Conservation (phyloP, 306 rosid species). For the Quercus robur region DNA sequence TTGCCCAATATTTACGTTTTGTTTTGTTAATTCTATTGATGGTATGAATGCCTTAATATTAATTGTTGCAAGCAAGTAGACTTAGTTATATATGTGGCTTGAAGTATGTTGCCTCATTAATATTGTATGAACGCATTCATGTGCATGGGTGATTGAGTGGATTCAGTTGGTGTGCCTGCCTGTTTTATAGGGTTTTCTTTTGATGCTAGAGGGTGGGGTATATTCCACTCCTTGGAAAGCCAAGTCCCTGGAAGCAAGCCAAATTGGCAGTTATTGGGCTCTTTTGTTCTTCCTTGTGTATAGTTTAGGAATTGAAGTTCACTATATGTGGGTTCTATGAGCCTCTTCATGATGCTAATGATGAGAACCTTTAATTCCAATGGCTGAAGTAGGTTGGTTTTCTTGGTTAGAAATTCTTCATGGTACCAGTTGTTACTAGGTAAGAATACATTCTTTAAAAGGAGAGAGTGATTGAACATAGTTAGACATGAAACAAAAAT, state of each 20-base stretch:
- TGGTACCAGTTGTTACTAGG: neutral
- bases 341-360: neutral
- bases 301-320: neutral
- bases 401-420: neutral
- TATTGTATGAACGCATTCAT: neutral
- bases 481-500: no score
- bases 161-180: neutral
- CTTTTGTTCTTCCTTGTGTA: neutral
- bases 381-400: slow-evolving; percentile 11
- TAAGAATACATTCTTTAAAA: neutral
- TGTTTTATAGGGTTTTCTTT: neutral
- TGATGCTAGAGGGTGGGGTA: neutral
- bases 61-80: neutral
- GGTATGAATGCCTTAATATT: neutral
- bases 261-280: slow-evolving; percentile 1
- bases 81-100: neutral
- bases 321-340: neutral
- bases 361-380: neutral
- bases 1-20: neutral
- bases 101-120: no score
- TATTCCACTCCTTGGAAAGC: neutral
- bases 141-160: neutral
- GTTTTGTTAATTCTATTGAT: neutral
- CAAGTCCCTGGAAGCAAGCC: slow-evolving; percentile 9
- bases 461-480: neutral